Evolutionary conservation across 371 early-diverging fungal species (phyloP).

Genomic region (Lichtheimia ramosa): DNA sequence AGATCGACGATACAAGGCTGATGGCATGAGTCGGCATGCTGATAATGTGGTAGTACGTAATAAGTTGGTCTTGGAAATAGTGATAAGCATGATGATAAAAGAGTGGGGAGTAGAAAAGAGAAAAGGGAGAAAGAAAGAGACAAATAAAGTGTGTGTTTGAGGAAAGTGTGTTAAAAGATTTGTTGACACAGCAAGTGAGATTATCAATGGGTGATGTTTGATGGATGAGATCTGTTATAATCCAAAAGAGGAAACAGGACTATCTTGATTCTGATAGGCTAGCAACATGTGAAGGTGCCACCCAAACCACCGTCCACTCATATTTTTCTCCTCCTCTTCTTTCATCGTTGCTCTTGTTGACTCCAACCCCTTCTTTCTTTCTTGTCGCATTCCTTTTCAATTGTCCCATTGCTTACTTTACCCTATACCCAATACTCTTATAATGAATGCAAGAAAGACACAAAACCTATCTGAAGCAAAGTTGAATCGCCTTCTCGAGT

Average conservation of each 20-base stretch:
- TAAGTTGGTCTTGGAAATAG: constrained; percentile 13
- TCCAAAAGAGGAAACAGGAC: neutral
- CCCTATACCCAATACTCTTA: neutral
- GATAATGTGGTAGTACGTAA: constrained; percentile 6
- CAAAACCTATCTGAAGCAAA: constrained; percentile 69
- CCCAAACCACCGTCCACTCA: neutral
- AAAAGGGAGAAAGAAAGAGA: neutral
- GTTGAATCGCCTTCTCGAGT: constrained; percentile 73
- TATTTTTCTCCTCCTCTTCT: neutral
- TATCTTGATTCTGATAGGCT: too few relatives aligned
- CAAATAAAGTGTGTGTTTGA: neutral
- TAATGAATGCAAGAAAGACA: constrained; percentile 14
- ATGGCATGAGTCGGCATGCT: neutral
- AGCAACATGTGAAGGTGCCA: too few relatives aligned
- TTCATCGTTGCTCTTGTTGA: neutral
- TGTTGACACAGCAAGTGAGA: neutral
- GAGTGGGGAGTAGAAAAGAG: neutral
- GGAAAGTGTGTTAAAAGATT: neutral
- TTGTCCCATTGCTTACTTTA: neutral
- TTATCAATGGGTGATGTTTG: neutral
- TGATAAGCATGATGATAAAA: constrained; percentile 16
- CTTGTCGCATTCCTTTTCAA: constrained; percentile 1
- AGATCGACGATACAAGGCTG: constrained; percentile 10
- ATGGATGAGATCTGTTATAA: too few relatives aligned
- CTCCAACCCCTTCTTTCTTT: neutral